Base-by-base conservation (phyloP, 257 asterid genomes). In the Forsythia viridissima region DNA sequence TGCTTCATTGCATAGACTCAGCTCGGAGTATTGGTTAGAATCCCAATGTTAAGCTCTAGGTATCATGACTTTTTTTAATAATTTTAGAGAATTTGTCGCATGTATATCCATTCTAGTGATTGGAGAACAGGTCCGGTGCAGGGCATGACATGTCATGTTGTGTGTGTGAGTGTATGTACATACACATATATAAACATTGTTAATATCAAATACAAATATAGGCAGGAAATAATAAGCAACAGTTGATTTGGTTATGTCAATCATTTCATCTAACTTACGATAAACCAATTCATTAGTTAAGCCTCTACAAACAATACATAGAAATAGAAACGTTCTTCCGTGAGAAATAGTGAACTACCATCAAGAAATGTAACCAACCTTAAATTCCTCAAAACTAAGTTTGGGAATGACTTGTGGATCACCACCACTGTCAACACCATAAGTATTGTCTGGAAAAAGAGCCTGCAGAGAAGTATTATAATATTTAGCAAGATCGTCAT, bases 381-480 rank as follows among this genome's bases (percentile, higher is more conserved):
- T 91, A 89, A 96, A 96, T 76, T 96, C 97, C 84, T 88, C 96
- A 84, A 88, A 96, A 61, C 93, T 91, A 37, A 96, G 96, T 80
- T 91, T 92, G 36, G 98, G 97, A 86, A 96, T 96, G 63, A 83
- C 98, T 89, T 85, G 91, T 37, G 99, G 99, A 78, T 96, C 98
- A 71, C 99, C 99, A 21, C 99, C 99, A 86, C 99, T 96, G 81
- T 96, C 99, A 72, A 96, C 99, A 34, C 99, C 98, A 81, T 96
- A 96, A 43, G 99, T 84, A 83, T 93, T 96, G 81, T 96, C 93
- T 10, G 98, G 99, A 73, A 80, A 93, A 82, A 96, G 96, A 71
- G 98, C 97, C 98, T 96, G 93, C 84, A 83, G 8, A 81, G 30
- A 81, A 75, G 74, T 44, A 71, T 7, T 6, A 59, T 38, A 71